Percentiles rank a stretch among this genome's conserved stretches.
Conservation (phyloP, 1,284 basidiomycete species). For the Porogramme epimiltina region DNA sequence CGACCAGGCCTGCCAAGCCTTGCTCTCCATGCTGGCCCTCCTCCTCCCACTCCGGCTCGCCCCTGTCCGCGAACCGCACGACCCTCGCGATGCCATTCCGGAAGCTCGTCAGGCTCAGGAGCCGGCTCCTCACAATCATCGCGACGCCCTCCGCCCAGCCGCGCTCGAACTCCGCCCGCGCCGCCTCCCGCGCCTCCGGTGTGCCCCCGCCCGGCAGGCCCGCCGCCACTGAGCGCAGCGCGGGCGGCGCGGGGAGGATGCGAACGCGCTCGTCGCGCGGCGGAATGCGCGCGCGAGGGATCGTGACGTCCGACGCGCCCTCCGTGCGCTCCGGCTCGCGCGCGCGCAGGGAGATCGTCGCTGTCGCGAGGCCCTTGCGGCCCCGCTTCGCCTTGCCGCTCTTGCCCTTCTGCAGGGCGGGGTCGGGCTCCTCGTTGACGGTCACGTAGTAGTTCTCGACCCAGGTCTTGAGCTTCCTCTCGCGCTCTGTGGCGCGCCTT, state of each 20-base stretch:
- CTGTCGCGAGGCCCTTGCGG: conserved; percentile 53
- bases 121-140: conserved; percentile 44
- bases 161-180: conserved; percentile 52
- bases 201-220: conserved; percentile 35
- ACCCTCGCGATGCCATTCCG: conserved; percentile 44
- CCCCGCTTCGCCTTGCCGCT: conserved; percentile 41
- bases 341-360: conserved; percentile 56
- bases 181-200: conserved; percentile 34
- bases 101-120: conserved; percentile 47
- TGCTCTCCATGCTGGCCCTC: conserved; percentile 36
- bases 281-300: conserved; percentile 13
- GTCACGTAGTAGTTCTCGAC: conserved; percentile 34
- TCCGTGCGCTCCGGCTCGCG: conserved; percentile 10
- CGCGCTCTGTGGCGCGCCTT: conserved; percentile 53
- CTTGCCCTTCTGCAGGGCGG: conserved; percentile 1
- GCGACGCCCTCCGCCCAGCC: conserved; percentile 63
- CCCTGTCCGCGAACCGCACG: conserved; percentile 30
- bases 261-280: conserved; percentile 37
- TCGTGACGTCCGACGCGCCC: conserved; percentile 6
- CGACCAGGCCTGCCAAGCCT: conserved; percentile 49
- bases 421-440: conserved; percentile 2
- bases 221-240: conserved; percentile 42
- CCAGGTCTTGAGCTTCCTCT: conserved; percentile 58
- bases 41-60: conserved; percentile 22
- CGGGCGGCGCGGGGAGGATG: conserved; percentile 44